Percentiles rank a stretch among this genome's conserved stretches.
Evolutionary conservation across 768 basidiomycete species (phyloP).

Genomic region (Pleurotus eryngii): DNA sequence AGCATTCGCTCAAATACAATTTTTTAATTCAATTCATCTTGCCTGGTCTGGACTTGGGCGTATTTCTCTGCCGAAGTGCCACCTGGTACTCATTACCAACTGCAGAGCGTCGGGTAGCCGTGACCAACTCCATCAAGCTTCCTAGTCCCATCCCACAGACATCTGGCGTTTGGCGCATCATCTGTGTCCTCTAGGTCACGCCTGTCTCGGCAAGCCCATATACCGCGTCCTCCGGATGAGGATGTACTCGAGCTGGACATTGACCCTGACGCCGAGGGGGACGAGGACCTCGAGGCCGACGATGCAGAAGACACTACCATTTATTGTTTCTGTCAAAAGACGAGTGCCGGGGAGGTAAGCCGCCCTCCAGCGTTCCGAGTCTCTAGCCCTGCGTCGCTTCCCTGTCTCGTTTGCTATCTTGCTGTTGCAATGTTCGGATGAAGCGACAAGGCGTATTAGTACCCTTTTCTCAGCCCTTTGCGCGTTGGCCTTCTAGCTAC

Average conservation of each 20-base stretch:
- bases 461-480: neutral
- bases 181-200: constrained; percentile 28
- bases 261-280: constrained; percentile 13
- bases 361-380: neutral
- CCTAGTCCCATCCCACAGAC: constrained; percentile 26
- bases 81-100: constrained; percentile 1
- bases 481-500: neutral
- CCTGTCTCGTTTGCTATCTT: neutral
- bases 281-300: constrained; percentile 20
- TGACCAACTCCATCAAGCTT: constrained; percentile 34
- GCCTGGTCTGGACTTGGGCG: too few relatives aligned
- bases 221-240: constrained; percentile 1
- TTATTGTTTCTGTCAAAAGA: constrained; percentile 42
- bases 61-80: neutral
- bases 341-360: constrained; percentile 39
- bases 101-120: constrained; percentile 32
- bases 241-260: constrained; percentile 14
- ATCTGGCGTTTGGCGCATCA: constrained; percentile 11
- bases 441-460: neutral
- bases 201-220: constrained; percentile 31
- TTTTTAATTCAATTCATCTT: too few relatives aligned
- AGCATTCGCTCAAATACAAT: constrained; percentile 5
- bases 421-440: neutral
- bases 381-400: neutral
- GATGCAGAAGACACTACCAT: constrained; percentile 30